Base-by-base conservation (phyloP, 768 basidiomycete species). In the Fibroporia radiculosa region DNA sequence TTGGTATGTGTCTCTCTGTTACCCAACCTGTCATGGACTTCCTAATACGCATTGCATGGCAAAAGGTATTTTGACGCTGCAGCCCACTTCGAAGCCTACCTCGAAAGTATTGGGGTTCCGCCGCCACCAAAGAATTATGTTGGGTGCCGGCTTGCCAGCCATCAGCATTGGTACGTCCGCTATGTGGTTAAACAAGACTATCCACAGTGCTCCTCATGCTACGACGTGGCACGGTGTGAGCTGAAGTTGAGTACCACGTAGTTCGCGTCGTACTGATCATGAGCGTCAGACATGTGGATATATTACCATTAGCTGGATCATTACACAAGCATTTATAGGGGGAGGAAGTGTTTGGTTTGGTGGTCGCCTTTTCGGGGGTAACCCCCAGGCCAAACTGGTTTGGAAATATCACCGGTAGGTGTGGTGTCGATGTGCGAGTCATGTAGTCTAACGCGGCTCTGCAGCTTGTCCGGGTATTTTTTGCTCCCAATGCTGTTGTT, bases 361-460 rank as follows among this genome's bases (percentile, higher is more conserved):
- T 6, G 88, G 88, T 10, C 70, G 69, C 13, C 67, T 70, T 0
- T 84, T 90, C 56, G 86, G 88, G 4, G 85, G 87, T 1, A 79
- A 75, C 12, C 61, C 68, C 34, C 81, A 75, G 58, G 85, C 87
- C 12, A 91, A 86, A 60, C 59, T 66, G 1, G 47, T 90, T 16
- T 92, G 88, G 83, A 92, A 90, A 59, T 91, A 87, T 52, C 89
- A 93, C 56, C 67, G 89, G 82, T 80, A 48, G 32, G 61, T 14
- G 36, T 24, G 23, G n/a, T n/a, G n/a, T n/a, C n/a, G n/a, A n/a
- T n/a, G n/a, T n/a, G n/a, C n/a, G n/a, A n/a, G n/a, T n/a, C n/a
- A n/a, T n/a, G n/a, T n/a, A n/a, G n/a, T n/a, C n/a, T n/a, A 19
- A 14, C 20, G 25, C 20, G 24, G 37, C 25, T 28, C 42, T 36